These are phyloP conservation scores for Mortierella sp. DNA, from an alignment of 371 early-diverging fungal species.

Conservation along the genomic window DNA sequence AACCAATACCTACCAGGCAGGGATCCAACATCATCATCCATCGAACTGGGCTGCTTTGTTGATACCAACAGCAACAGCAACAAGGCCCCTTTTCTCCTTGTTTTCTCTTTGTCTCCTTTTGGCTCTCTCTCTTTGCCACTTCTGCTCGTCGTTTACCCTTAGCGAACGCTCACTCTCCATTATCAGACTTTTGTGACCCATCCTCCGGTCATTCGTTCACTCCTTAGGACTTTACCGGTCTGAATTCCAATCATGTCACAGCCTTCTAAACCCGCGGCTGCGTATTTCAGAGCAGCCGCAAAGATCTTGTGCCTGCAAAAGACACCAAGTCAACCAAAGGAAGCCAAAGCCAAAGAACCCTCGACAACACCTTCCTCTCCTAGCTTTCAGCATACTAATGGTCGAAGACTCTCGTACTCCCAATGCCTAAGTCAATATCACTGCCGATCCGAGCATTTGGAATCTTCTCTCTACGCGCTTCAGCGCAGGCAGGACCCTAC, in stretches of 20 bases:
- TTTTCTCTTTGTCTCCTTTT: neutral
- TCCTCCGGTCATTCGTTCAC: neutral
- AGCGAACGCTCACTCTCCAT: neutral
- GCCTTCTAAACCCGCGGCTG: conserved; percentile 34
- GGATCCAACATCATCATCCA: no score
- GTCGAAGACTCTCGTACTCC: conserved; percentile 26
- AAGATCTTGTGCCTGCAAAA: conserved; percentile 38
- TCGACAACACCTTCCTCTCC: conserved; percentile 11
- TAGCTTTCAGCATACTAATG: conserved; percentile 41
- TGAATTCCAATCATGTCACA: conserved; percentile 20
- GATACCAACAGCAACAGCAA: no score
- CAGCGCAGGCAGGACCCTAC: conserved; percentile 13
- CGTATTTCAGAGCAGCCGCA: conserved; percentile 39
- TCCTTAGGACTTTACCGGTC: neutral
- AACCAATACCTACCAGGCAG: neutral
- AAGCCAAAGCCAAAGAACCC: conserved; percentile 13
- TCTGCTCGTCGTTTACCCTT: neutral
- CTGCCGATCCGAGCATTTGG: conserved; percentile 16
- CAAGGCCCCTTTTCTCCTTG: neutral
- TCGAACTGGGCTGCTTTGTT: no score
- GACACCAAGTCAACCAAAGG: conserved; percentile 23
- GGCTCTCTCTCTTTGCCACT: neutral
- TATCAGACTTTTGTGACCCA: neutral
- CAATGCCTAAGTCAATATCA: conserved; percentile 15
- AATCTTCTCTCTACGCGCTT: conserved; percentile 21